Evolutionary conservation across 78 protist genomes (phyloP).

Genomic region (Bodo saltans): DNA sequence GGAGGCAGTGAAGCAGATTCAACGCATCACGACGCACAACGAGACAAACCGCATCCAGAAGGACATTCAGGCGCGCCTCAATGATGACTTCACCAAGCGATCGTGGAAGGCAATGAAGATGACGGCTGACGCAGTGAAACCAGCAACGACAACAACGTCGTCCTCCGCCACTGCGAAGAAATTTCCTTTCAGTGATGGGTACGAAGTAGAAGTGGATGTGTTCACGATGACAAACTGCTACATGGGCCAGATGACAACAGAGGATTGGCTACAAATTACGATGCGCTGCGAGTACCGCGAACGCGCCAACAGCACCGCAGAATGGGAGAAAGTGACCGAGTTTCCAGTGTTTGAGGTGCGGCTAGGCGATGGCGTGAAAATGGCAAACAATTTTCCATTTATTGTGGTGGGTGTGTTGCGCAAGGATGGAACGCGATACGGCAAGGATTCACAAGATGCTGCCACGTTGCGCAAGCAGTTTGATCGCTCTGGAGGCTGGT

Average conservation of each 20-base stretch:
- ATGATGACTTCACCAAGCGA: background rate
- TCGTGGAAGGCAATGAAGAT: background rate
- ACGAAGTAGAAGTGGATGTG: background rate
- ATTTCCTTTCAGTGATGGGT: no score
- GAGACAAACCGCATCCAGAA: background rate
- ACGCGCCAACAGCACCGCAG: background rate
- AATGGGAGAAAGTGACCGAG: background rate
- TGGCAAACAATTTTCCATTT: background rate
- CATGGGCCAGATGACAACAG: background rate
- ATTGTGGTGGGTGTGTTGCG: background rate
- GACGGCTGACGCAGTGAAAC: background rate
- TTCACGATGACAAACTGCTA: background rate
- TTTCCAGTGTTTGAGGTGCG: background rate
- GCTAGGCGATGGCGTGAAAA: background rate
- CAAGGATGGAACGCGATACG: background rate
- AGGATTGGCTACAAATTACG: background rate
- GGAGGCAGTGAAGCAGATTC: background rate
- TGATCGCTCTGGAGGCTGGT: no score
- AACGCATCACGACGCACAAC: background rate
- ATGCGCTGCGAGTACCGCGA: background rate
- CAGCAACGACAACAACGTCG: no score
- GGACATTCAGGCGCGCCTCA: background rate
- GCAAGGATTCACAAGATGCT: background rate
- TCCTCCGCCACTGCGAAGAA: no score
- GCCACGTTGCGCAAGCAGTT: background rate